Conservation (phyloP, 495 filamentous ascomycete genomes). For the Aspergillus biplanus region DNA sequence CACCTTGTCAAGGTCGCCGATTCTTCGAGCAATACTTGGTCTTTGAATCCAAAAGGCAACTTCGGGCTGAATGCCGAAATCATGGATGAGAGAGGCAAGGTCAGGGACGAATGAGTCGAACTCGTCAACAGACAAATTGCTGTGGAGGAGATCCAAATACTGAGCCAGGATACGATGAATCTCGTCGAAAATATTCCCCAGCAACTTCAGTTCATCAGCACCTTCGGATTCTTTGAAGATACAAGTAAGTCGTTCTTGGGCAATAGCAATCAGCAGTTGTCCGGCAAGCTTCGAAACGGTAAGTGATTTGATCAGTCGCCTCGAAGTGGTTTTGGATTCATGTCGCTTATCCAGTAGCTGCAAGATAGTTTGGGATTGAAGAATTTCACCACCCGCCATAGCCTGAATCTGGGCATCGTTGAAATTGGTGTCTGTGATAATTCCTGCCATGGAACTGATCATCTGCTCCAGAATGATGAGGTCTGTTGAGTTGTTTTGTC, state of each 20-base stretch:
- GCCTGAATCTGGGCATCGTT: constrained; percentile 84
- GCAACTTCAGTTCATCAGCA: constrained; percentile 74
- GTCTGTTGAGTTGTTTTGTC: constrained; percentile 78
- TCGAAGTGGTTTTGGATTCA: constrained; percentile 66
- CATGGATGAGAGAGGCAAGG: constrained; percentile 69
- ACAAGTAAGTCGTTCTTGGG: constrained; percentile 81
- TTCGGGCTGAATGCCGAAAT: constrained; percentile 79
- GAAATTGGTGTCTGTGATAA: constrained; percentile 80
- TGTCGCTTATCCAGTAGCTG: constrained; percentile 79
- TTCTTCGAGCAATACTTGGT: constrained; percentile 62
- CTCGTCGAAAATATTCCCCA: constrained; percentile 86
- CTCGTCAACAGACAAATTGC: constrained; percentile 72
- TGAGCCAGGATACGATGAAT: constrained; percentile 82
- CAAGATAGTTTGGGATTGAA: constrained; percentile 77
- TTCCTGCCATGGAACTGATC: constrained; percentile 88
- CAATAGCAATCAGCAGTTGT: constrained; percentile 83
- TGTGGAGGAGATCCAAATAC: constrained; percentile 86
- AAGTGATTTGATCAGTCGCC: constrained; percentile 76
- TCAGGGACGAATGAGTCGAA: constrained; percentile 84
- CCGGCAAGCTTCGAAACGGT: constrained; percentile 72
- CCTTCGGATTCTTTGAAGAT: constrained; percentile 69
- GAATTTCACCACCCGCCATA: constrained; percentile 80
- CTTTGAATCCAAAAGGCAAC: constrained; percentile 89
- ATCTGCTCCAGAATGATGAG: constrained; percentile 87
- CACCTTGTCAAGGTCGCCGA: constrained; percentile 49